Evolutionary conservation across 169 alveolate species (phyloP), one percentile per base, ranked within the genome.

Genomic region (Theileria annulata): DNA sequence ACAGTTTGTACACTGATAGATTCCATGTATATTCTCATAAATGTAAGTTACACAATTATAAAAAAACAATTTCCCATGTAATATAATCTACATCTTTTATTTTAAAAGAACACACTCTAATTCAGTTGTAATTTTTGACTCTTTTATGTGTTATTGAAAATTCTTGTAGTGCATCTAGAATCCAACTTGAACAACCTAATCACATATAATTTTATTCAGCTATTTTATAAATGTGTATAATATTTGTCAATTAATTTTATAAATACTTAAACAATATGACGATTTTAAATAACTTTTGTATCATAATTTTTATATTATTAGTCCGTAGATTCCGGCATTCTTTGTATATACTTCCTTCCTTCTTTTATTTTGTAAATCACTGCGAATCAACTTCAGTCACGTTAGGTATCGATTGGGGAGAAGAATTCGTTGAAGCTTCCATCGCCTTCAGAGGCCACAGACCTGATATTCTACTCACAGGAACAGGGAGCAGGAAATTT

Each of bases 401-500:
- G 17, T 37, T 90, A 63, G 94, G 94, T 9, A 78, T 90, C 12
- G 94, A 90, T 76, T 90, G 88, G 77, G 94, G 94, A 23, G 91
- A 81, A 31, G 94, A 90, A 37, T 90, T 35, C 77, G 91, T 90
- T 23, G 87, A 90, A 31, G 94, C 87, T 19, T 81, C 94, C 35
- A 90, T 87, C 42, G 92, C 85, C 42, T 87, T 88, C 60, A 88
- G 92, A 1, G 94, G 94, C 3, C 87, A 87, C 35, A 83, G 87
- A 27, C 90, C 90, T 67, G 91, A 90, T 58, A 90, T 90, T 10
- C 71, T 90, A 49, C 71, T 90, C 67, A 90, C 82, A 79, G 88
- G 85, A 51, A 85, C 91, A 33, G 91, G 93, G 58, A 86, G 90
- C 48, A 79, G 94, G 79, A 90, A 90, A 69, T 87, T 90, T 73